Evolutionary conservation across 345 rosid species (phyloP), one percentile per base, ranked within the genome.

Genomic region (Eucalyptus melliodora): DNA sequence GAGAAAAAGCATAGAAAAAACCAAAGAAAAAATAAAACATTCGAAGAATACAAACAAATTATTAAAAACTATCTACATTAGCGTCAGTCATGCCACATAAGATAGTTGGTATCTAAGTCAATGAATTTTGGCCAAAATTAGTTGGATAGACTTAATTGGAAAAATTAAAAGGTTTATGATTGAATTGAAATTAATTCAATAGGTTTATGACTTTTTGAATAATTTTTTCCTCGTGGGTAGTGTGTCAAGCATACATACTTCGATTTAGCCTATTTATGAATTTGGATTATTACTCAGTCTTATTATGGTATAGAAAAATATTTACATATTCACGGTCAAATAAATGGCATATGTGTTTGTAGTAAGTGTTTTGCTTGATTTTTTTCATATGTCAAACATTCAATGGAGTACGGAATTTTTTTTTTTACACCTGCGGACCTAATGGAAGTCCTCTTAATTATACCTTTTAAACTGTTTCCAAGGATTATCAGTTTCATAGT

Each of bases 81-180:
- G 9, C 3, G 1, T 24, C 3, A 3, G 1, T 5, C 6, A 9
- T 56, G 6, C 14, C 13, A 56, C 62, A 1, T 24, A 24, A 5
- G 13, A 24, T 56, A 26, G 30, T 3, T 0, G 1, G 1, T 26
- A 24, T 56, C 6, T 11, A 24, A 56, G 30, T 56, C 1, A 56
- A 9, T 9, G 13, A 56, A 24, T 56, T 10, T 26, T 23, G 6
- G 62, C 3, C 3, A 19, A 53, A 53, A 53, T 53, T 53, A 4
- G 56, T 17, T 53, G 3, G 23, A 53, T 53, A 7, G 9, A 19
- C 24, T 53, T 19, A 53, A 53, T 53, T 53, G 9, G 23, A 17
- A 53, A 19, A 53, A 17, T 0, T 7, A 3, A 53, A 53, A 53
- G 23, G 2, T 53, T 17, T 53, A 53, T 17, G 9, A 17, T 16